phyloP scores from a whole-genome alignment of 371 early-diverging fungal species.

The Mortierella polycephala region DNA sequence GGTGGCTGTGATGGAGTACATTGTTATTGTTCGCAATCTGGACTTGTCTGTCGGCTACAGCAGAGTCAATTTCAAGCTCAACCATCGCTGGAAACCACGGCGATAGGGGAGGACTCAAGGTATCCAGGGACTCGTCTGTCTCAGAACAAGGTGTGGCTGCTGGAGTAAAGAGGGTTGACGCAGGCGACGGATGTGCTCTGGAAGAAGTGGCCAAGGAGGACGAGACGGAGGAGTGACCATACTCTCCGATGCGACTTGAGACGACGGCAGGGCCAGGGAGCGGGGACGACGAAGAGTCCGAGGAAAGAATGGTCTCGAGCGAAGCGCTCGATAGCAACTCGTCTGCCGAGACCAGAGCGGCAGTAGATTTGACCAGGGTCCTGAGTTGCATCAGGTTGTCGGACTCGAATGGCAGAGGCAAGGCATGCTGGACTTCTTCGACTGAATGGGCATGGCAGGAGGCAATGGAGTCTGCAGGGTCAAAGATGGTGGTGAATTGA shows the following conservation, averaged over 20 bases:
- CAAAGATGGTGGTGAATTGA: constrained; percentile 27
- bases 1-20: not conserved
- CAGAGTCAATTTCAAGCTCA: not conserved
- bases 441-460: too few relatives aligned
- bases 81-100: constrained; percentile 30
- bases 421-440: too few relatives aligned
- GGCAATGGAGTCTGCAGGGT: too few relatives aligned
- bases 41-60: not conserved
- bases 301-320: not conserved
- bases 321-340: too few relatives aligned
- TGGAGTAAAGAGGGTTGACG: constrained; percentile 13
- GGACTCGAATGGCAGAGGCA: too few relatives aligned
- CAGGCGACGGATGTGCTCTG: constrained; percentile 6
- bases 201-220: constrained; percentile 1
- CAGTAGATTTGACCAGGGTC: too few relatives aligned
- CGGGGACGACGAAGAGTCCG: too few relatives aligned
- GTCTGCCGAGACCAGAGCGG: too few relatives aligned
- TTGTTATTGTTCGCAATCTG: not conserved
- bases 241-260: not conserved
- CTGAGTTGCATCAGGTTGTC: too few relatives aligned
- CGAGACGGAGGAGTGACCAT: constrained; percentile 1
- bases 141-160: constrained; percentile 31
- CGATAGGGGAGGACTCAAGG: constrained; percentile 31
- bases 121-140: constrained; percentile 30
- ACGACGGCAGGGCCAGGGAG: too few relatives aligned